A percentile compares a stretch with the other conserved stretches of the same genome.
These are phyloP conservation scores for Cucumis melo DNA, from an alignment of 306 rosid genomes.

Conservation along the genomic window DNA sequence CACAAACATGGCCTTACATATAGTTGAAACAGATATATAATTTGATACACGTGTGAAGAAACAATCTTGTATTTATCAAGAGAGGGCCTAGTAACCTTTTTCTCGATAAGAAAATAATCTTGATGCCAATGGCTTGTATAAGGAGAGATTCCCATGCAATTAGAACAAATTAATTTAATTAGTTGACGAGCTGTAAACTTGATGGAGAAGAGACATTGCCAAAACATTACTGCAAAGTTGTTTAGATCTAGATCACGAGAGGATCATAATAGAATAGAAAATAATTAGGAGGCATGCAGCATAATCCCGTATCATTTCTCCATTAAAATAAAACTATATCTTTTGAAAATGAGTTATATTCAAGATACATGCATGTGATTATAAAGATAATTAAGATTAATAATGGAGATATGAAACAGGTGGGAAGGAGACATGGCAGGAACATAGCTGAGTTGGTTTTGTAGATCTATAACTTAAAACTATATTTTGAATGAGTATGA, in stretches of 20 bases:
- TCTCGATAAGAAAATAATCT: not conserved
- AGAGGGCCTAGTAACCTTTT: not conserved
- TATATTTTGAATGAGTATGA: not conserved
- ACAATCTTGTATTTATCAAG: not conserved
- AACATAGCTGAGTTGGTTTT: slow-evolving; percentile 1
- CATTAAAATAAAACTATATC: not conserved
- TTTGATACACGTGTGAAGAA: not conserved
- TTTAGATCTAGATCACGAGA: slow-evolving; percentile 18
- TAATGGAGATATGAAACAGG: not conserved
- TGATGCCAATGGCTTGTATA: not conserved
- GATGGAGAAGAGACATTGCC: slow-evolving; percentile 21
- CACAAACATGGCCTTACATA: not conserved
- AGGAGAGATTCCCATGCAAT: not conserved
- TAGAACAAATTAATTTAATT: not conserved
- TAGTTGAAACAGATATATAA: not conserved
- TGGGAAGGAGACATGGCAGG: slow-evolving; percentile 13
- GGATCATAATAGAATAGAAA: not conserved
- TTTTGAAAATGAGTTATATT: not conserved
- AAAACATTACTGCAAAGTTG: slow-evolving; percentile 7
- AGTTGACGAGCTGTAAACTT: slow-evolving; percentile 7
- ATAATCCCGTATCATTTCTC: not conserved
- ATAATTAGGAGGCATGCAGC: not conserved
- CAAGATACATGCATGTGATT: not conserved
- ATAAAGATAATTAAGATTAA: too few species aligned
- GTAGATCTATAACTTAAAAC: slow-evolving; percentile 2